These are phyloP conservation scores for Microsporum ferrugineum DNA, from an alignment of 2,329 filamentous ascomycete species.

Conservation along the genomic window DNA sequence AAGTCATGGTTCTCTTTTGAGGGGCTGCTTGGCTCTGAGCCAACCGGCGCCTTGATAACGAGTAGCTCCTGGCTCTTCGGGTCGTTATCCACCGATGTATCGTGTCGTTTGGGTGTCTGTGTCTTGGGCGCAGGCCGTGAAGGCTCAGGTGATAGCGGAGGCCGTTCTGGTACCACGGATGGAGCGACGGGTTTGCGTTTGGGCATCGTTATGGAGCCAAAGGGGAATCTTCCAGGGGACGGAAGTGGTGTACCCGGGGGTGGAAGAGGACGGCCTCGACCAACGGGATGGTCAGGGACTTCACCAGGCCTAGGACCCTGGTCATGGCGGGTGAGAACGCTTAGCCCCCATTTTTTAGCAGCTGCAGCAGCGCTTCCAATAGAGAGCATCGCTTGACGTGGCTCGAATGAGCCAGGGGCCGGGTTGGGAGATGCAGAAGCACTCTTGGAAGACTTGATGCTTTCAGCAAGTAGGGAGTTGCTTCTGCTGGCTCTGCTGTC, in stretches of 20 bases:
- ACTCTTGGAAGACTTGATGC: not conserved
- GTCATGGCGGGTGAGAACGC: constrained; percentile 38
- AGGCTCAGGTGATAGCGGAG: constrained; percentile 22
- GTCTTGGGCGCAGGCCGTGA: constrained; percentile 33
- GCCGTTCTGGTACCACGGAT: constrained; percentile 24
- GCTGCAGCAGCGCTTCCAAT: constrained; percentile 43
- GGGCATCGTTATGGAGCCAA: constrained; percentile 46
- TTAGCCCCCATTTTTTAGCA: constrained; percentile 50
- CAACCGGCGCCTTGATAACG: constrained; percentile 53
- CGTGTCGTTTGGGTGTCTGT: constrained; percentile 40
- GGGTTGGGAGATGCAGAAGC: not conserved
- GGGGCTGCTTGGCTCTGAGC: constrained; percentile 35
- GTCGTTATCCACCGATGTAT: constrained; percentile 24
- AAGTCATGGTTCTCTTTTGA: not conserved
- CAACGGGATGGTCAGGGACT: constrained; percentile 59
- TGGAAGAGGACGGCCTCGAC: constrained; percentile 68
- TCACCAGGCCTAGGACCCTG: constrained; percentile 26
- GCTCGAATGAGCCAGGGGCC: constrained; percentile 4
- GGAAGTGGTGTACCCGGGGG: constrained; percentile 72
- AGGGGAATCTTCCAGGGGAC: constrained; percentile 47
- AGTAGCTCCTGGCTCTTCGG: constrained; percentile 43
- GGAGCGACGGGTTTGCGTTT: constrained; percentile 53
- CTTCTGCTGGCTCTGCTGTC: not conserved
- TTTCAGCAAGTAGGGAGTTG: not conserved
- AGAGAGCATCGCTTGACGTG: constrained; percentile 30